A percentile compares a stretch with the other conserved stretches of the same genome.
Conservation (phyloP, 495 filamentous ascomycete species). For the Daldinia grandis region DNA sequence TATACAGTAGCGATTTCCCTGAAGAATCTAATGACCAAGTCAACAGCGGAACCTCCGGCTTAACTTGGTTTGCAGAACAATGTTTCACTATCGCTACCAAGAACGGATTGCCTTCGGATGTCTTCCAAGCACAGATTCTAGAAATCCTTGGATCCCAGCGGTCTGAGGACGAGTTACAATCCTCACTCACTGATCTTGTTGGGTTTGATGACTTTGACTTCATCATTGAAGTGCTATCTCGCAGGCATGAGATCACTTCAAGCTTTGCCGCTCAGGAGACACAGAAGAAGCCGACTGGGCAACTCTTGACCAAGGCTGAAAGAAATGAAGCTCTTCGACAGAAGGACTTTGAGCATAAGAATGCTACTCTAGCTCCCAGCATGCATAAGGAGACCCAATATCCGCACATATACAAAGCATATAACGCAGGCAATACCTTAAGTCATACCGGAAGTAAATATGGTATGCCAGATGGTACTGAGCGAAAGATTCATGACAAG, state of each 20-base stretch:
- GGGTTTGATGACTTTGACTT: slow-evolving; percentile 93
- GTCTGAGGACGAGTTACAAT: slow-evolving; percentile 85
- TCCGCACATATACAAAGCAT: slow-evolving; percentile 89
- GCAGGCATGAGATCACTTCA: slow-evolving; percentile 69
- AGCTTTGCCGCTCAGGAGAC: slow-evolving; percentile 46
- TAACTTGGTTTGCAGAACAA: slow-evolving; percentile 70
- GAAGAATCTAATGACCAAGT: slow-evolving; percentile 45
- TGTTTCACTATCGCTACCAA: slow-evolving; percentile 68
- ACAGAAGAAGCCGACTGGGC: slow-evolving; percentile 61
- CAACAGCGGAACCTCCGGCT: slow-evolving; percentile 40
- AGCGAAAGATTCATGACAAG: slow-evolving; percentile 63
- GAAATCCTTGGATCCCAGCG: slow-evolving; percentile 71
- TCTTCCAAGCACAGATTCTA: slow-evolving; percentile 74
- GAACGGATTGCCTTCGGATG: slow-evolving; percentile 68
- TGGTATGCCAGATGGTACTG: slow-evolving; percentile 71
- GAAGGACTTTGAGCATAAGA: slow-evolving; percentile 85
- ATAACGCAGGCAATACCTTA: slow-evolving; percentile 83
- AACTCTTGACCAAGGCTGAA: slow-evolving; percentile 76
- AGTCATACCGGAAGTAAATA: slow-evolving; percentile 80
- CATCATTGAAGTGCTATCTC: slow-evolving; percentile 80
- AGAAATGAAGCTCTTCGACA: slow-evolving; percentile 76
- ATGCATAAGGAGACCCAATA: slow-evolving; percentile 73
- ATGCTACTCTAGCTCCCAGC: slow-evolving; percentile 68
- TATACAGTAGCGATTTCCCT: slow-evolving; percentile 55
- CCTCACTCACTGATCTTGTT: slow-evolving; percentile 86